Conservation (phyloP, 2,329 filamentous ascomycete species). For the Pseudocercospora pini-densiflorae region DNA sequence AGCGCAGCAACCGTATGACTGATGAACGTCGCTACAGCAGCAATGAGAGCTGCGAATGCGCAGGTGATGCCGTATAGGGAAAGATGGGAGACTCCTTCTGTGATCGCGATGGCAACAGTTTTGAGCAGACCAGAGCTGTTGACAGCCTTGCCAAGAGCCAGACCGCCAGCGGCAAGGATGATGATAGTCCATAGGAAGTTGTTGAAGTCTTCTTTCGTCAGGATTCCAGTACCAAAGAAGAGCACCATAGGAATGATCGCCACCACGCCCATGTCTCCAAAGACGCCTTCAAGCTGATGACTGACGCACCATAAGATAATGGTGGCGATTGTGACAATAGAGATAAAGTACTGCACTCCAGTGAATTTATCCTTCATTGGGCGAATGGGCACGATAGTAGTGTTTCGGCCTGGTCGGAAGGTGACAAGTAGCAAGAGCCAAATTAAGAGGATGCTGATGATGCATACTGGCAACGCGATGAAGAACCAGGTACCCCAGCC, state of each 20-base stretch:
- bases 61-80: conserved; percentile 85
- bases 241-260: conserved; percentile 94
- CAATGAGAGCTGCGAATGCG: conserved; percentile 81
- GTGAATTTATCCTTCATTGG: conserved; percentile 87
- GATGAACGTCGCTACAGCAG: conserved; percentile 97
- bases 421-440: conserved; percentile 85
- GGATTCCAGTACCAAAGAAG: conserved; percentile 94
- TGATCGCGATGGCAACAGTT: conserved; percentile 81
- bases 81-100: conserved; percentile 72
- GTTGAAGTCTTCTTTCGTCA: conserved; percentile 99
- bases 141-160: conserved; percentile 92
- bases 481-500: conserved; percentile 99
- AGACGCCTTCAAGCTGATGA: conserved; percentile 83
- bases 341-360: conserved; percentile 91
- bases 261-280: conserved; percentile 98
- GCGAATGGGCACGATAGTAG: conserved; percentile 88
- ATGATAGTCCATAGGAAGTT: conserved; percentile 99
- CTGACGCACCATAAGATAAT: conserved; percentile 92
- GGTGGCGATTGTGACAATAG: conserved; percentile 77
- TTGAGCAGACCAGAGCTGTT: conserved; percentile 90
- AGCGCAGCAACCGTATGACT: conserved; percentile 95
- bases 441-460: conserved; percentile 84
- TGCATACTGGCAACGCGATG: conserved; percentile 87
- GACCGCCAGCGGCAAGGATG: conserved; percentile 90
- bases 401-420: conserved; percentile 83